These are phyloP conservation scores for Sequoia sempervirens DNA, from an alignment of 75 land plant species.

Conservation along the genomic window DNA sequence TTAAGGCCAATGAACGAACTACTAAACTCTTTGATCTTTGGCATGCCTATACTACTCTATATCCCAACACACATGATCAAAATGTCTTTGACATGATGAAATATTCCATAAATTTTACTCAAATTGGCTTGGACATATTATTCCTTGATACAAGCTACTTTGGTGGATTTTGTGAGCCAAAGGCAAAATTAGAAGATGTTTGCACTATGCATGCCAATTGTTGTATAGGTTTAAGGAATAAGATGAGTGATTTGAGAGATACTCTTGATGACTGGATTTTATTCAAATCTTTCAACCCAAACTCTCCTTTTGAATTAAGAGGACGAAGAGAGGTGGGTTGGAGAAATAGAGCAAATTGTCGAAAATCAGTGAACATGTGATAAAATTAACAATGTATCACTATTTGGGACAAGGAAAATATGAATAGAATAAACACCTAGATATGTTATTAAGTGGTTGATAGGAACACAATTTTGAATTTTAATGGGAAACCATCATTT, in stretches of 20 bases:
- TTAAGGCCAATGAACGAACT: constrained; percentile 33
- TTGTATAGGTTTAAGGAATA: constrained; percentile 33
- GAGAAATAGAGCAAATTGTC: background rate
- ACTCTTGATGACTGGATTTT: constrained; percentile 35
- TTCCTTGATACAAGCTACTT: constrained; percentile 48
- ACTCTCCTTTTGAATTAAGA: background rate
- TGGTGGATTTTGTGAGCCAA: constrained; percentile 57
- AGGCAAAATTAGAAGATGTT: constrained; percentile 24
- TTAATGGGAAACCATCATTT: no score
- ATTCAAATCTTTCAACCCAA: constrained; percentile 7
- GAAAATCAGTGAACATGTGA: no score
- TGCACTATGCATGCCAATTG: constrained; percentile 61
- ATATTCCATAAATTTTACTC: constrained; percentile 9
- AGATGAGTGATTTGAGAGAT: constrained; percentile 31
- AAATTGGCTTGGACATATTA: constrained; percentile 32
- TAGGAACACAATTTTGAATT: no score
- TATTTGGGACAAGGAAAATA: no score
- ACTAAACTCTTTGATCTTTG: constrained; percentile 47
- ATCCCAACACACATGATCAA: constrained; percentile 44
- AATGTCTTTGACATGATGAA: constrained; percentile 51
- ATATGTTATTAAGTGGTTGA: no score
- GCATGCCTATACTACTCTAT: constrained; percentile 18
- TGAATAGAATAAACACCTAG: no score
- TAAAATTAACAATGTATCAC: no score
- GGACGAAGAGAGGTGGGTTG: background rate